These are phyloP conservation scores for Metarhizium guizhouense DNA, from an alignment of 2,329 filamentous ascomycete genomes.

Conservation along the genomic window DNA sequence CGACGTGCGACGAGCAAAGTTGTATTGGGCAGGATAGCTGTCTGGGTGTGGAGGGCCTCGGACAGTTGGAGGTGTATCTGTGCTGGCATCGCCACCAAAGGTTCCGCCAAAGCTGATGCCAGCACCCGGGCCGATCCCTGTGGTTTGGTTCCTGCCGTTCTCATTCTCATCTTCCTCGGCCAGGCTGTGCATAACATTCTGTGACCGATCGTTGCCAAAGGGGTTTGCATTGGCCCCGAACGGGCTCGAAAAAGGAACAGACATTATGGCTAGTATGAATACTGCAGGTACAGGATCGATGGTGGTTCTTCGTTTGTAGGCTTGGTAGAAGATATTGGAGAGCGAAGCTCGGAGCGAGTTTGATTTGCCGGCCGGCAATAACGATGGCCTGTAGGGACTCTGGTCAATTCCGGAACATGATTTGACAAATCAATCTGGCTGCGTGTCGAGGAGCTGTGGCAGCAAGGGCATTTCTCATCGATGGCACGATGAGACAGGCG, in stretches of 20 bases:
- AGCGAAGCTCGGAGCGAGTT: not conserved
- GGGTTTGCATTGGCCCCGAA: constrained; percentile 62
- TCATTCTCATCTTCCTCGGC: constrained; percentile 83
- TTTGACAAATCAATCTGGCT: not conserved
- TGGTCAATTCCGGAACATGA: not conserved
- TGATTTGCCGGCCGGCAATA: not conserved
- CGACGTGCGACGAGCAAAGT: constrained; percentile 85
- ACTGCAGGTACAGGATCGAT: constrained; percentile 8
- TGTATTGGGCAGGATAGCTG: constrained; percentile 85
- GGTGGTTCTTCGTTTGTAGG: not conserved
- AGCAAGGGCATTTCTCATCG: not conserved
- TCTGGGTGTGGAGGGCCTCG: constrained; percentile 48
- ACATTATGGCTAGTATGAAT: constrained; percentile 41
- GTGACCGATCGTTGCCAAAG: constrained; percentile 45
- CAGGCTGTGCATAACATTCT: constrained; percentile 41
- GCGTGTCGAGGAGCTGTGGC: not conserved
- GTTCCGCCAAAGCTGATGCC: constrained; percentile 38
- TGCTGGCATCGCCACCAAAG: constrained; percentile 43
- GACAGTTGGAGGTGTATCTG: constrained; percentile 37
- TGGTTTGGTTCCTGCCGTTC: constrained; percentile 52
- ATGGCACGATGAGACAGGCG: too few species aligned
- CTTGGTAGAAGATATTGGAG: not conserved
- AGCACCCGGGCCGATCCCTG: constrained; percentile 31
- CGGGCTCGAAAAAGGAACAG: constrained; percentile 69
- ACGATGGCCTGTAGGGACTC: not conserved